Conservation (phyloP, 352 stramenopile genomes). For the Pythium coloratum region DNA sequence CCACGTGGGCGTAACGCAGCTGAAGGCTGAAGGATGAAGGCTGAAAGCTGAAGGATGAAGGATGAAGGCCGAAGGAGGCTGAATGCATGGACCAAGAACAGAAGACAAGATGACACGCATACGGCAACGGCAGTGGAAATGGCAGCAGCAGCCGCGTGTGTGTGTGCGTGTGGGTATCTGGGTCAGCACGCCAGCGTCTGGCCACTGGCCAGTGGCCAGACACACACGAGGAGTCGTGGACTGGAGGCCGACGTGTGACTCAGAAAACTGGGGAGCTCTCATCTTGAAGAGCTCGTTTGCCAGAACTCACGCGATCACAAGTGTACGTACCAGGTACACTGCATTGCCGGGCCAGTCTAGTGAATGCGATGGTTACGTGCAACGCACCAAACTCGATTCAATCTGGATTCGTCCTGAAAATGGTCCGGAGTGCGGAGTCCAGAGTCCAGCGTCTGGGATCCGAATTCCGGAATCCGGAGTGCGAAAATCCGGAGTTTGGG, state of each 20-base stretch:
- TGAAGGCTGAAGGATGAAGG: neutral
- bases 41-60: neutral
- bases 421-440: neutral
- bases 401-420: neutral
- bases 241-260: neutral
- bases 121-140: neutral
- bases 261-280: neutral
- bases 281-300: neutral
- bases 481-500: neutral
- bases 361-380: neutral
- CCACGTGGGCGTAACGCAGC: conserved; percentile 38
- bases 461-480: no score
- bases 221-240: neutral
- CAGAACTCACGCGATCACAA: neutral
- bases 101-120: no score
- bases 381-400: neutral
- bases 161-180: neutral
- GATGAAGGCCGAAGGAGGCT: no score
- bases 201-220: no score
- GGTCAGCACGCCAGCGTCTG: neutral
- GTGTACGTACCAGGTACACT: neutral
- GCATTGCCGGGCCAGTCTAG: neutral
- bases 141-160: neutral
- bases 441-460: neutral
- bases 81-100: no score